Conservation (phyloP, 306 rosid species). For the Cicer yamashitae region DNA sequence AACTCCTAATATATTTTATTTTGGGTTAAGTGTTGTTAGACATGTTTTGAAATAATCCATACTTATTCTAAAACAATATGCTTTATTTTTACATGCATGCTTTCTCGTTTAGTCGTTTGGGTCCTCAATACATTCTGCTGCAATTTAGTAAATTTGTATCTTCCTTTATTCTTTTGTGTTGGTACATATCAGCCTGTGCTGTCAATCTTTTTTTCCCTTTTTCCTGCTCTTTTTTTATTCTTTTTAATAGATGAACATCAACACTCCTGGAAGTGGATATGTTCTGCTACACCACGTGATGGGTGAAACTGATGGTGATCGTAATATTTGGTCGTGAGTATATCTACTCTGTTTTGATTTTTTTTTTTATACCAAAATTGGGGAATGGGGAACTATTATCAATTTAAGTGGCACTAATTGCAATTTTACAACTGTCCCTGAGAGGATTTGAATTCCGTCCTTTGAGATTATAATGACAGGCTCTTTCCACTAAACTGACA, state of each 20-base stretch:
- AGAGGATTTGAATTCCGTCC: no score
- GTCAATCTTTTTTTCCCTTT: not conserved
- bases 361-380: no score
- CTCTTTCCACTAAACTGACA: no score
- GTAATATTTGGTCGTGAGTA: conserved; percentile 73
- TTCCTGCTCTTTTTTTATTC: not conserved
- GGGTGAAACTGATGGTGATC: conserved; percentile 86
- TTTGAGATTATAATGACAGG: no score
- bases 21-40: not conserved
- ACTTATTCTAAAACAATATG: conserved; percentile 5
- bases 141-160: not conserved
- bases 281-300: conserved; percentile 77
- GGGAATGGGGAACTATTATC: no score
- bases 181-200: not conserved
- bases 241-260: conserved; percentile 48
- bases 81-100: not conserved
- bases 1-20: not conserved
- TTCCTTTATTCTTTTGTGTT: not conserved
- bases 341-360: not conserved
- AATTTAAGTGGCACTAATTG: no score
- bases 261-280: conserved; percentile 80
- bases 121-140: not conserved
- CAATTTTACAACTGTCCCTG: no score
- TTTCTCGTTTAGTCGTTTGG: not conserved
- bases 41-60: not conserved